phyloP scores from a whole-genome alignment of 306 rosid genomes.

The Ormosia emarginata region DNA sequence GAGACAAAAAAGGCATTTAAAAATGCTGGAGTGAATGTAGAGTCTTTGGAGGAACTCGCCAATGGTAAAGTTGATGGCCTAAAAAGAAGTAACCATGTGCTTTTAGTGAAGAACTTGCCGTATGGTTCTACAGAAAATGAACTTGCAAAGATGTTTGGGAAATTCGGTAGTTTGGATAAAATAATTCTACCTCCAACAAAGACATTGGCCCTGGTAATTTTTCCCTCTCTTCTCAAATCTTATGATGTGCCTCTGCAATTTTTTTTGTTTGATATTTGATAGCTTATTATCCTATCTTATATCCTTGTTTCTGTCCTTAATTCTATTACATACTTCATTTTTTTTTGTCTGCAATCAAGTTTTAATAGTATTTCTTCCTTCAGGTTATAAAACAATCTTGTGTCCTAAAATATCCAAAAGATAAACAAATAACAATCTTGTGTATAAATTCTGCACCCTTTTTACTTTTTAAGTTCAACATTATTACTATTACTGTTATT shows the following conservation, averaged over 20 bases:
- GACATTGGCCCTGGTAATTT: slow-evolving; percentile 82
- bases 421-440: background rate
- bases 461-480: background rate
- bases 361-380: background rate
- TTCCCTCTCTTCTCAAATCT: background rate
- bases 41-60: slow-evolving; percentile 66
- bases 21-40: slow-evolving; percentile 85
- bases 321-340: background rate
- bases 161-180: slow-evolving; percentile 84
- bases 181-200: slow-evolving; percentile 79
- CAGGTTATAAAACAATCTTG: background rate
- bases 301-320: background rate
- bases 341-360: background rate
- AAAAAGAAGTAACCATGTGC: slow-evolving; percentile 88
- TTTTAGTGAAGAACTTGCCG: slow-evolving; percentile 89
- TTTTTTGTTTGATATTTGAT: background rate
- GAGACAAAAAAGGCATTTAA: slow-evolving; percentile 75
- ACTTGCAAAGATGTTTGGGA: slow-evolving; percentile 72
- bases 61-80: slow-evolving; percentile 53
- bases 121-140: slow-evolving; percentile 82
- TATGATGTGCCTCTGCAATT: slow-evolving; percentile 6
- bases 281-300: background rate
- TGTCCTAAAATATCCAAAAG: background rate
- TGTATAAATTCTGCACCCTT: background rate
- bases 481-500: background rate